Base-by-base conservation (phyloP, 305 asterid genomes). In the Fraxinus dipetala region DNA sequence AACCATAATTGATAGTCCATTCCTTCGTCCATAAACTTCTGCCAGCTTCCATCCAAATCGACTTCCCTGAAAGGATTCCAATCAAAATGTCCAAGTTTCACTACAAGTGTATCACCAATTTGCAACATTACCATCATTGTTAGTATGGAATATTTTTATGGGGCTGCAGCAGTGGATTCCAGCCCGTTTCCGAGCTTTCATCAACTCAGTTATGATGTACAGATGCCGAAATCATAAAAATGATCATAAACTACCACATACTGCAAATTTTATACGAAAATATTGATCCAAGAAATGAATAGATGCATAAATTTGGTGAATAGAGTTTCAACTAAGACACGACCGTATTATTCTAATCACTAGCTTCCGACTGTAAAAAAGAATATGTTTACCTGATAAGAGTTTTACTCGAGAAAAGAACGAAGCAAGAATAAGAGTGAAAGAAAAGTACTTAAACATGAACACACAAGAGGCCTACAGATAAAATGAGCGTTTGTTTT, bases 21-120 rank as follows among this genome's bases (percentile, higher is more conserved):
- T 28, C 90, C 87, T 81, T 85, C 79, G 61, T 87, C 88, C 1
- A 87, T 83, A 83, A 85, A 85, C 76, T 85, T 87, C 43, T 79
- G 84, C 90, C 90, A 85, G 65, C 84, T 85, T 20, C 85, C 90
- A 61, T 87, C 90, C 85, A 87, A 73, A 70, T 81, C 77, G 35
- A 87, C 86, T 79, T 87, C 88, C 77, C 85, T 87, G 65, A 84
- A 87, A 51, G 88, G 90, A 72, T 87, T 85, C 88, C 88, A 85
- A 70, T 87, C 85, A 67, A 85, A 78, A 38, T 83, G 76, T 22
- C 90, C 88, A 28, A 87, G 87, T 81, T 87, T 87, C 87, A 83
- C 75, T 20, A 81, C 84, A 32, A 87, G 82, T 36, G 83, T 72
- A 72, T 85, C 90, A 5, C 88, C 88, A 79, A 83, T 73, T 72